These are phyloP conservation scores for Aotearoamyces nothofagi DNA, from an alignment of 2,329 filamentous ascomycete genomes.

Conservation along the genomic window DNA sequence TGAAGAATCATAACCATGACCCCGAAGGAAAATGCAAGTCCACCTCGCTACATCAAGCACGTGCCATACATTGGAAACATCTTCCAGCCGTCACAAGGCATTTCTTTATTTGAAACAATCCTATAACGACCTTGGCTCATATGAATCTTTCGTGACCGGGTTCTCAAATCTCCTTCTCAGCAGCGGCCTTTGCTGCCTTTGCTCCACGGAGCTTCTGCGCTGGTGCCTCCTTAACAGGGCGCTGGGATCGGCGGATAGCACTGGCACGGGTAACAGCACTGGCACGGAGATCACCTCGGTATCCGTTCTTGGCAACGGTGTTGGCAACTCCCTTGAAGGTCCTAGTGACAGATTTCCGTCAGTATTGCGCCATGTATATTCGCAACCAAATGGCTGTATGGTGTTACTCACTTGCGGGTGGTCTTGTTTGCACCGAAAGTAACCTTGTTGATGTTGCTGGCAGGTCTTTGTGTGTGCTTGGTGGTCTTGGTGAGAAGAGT, in stretches of 20 bases:
- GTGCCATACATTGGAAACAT: background rate
- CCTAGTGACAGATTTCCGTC: constrained; percentile 29
- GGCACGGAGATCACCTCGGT: constrained; percentile 66
- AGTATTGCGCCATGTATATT: constrained; percentile 2
- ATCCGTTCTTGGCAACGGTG: constrained; percentile 67
- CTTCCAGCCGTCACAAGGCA: background rate
- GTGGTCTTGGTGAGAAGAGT: constrained; percentile 75
- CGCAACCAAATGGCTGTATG: too few relatives aligned
- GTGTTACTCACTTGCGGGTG: constrained; percentile 64
- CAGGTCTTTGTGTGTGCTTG: constrained; percentile 57
- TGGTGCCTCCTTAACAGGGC: constrained; percentile 58
- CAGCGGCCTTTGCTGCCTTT: constrained; percentile 60
- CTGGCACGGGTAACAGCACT: constrained; percentile 75
- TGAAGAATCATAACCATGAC: constrained; percentile 4
- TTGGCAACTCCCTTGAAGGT: constrained; percentile 81
- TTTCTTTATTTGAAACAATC: background rate
- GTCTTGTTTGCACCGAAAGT: constrained; percentile 59
- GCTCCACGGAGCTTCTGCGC: constrained; percentile 64
- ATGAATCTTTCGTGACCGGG: too few relatives aligned
- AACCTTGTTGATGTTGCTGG: constrained; percentile 45
- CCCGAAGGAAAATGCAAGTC: constrained; percentile 4
- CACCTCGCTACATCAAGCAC: too few relatives aligned
- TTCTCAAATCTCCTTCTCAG: constrained; percentile 28
- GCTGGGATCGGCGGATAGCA: constrained; percentile 69
- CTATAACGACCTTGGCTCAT: too few relatives aligned